Conservation (phyloP, 1,284 basidiomycete genomes). For the Marasmius sp. region DNA sequence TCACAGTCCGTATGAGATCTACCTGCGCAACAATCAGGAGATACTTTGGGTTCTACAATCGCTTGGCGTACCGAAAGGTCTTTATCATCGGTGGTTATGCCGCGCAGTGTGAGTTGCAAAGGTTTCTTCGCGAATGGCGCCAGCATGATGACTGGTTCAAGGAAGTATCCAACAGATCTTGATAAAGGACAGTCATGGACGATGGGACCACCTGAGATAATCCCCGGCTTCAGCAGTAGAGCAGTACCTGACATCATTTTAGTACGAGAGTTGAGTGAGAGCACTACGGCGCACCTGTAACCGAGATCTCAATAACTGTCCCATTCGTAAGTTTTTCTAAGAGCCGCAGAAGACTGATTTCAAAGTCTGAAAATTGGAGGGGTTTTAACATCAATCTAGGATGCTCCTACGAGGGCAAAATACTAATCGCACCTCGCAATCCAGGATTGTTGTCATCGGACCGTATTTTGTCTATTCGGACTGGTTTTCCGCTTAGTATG, state of each 20-base stretch:
- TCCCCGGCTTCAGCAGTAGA: slow-evolving; percentile 88
- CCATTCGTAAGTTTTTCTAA: slow-evolving; percentile 96
- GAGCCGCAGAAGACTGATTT: slow-evolving; percentile 87
- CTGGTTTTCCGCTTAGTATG: slow-evolving; percentile 83
- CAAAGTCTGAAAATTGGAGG: slow-evolving; percentile 66
- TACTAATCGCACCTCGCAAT: slow-evolving; percentile 62
- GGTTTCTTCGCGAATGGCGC: slow-evolving; percentile 94
- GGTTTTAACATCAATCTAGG: slow-evolving; percentile 1
- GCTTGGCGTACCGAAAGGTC: slow-evolving; percentile 76
- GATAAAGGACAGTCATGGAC: slow-evolving; percentile 88
- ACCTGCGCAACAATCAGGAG: slow-evolving; percentile 49
- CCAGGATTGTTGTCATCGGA: slow-evolving; percentile 94
- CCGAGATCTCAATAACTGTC: slow-evolving; percentile 92
- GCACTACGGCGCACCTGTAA: slow-evolving; percentile 67
- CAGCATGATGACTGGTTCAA: slow-evolving; percentile 88
- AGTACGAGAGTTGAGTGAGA: background rate
- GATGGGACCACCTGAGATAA: slow-evolving; percentile 83
- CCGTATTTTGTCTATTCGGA: slow-evolving; percentile 89
- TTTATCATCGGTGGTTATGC: slow-evolving; percentile 88
- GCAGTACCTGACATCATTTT: slow-evolving; percentile 68
- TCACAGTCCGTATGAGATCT: slow-evolving; percentile 90
- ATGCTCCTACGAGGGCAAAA: slow-evolving; percentile 2
- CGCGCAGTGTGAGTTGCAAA: slow-evolving; percentile 78
- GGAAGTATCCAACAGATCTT: slow-evolving; percentile 89
- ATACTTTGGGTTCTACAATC: background rate